These are phyloP conservation scores for Heliamphora pulchella DNA, from an alignment of 179 eudicot species.

Conservation along the genomic window DNA sequence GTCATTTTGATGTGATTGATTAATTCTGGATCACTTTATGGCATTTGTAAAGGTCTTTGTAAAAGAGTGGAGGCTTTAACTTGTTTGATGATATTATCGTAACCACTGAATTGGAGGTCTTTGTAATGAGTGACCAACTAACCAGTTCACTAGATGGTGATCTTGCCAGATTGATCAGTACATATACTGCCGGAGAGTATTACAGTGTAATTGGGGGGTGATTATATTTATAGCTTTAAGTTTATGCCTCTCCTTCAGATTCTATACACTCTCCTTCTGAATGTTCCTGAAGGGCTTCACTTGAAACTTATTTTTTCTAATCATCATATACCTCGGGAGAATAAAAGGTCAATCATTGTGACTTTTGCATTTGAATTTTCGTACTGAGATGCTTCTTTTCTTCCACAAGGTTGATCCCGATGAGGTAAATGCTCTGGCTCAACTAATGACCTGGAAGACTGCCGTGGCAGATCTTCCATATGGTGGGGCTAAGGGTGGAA, in stretches of 20 bases:
- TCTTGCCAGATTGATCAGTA: conserved; percentile 9
- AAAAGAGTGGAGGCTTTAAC: neutral
- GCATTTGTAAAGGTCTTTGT: neutral
- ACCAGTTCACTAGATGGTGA: neutral
- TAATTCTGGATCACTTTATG: neutral
- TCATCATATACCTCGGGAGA: too few relatives aligned
- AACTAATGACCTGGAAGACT: conserved; percentile 71
- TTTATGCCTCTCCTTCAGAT: neutral
- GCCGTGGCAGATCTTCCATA: conserved; percentile 60
- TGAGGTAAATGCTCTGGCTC: conserved; percentile 65
- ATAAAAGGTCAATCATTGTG: neutral
- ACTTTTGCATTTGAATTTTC: neutral
- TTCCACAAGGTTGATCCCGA: conserved; percentile 47
- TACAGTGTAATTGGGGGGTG: neutral
- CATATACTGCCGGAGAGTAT: neutral
- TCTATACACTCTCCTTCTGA: neutral
- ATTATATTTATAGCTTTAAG: neutral
- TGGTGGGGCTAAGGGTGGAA: conserved; percentile 73
- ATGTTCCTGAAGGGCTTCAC: neutral
- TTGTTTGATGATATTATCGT: neutral
- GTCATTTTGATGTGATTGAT: neutral
- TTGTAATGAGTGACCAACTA: neutral
- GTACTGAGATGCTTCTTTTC: conserved; percentile 15
- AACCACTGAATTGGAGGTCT: conserved; percentile 1
- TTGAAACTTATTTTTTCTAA: too few relatives aligned